These are phyloP conservation scores for Cladosporium sphaerospermum DNA, from an alignment of 2,329 filamentous ascomycete genomes.

Conservation along the genomic window DNA sequence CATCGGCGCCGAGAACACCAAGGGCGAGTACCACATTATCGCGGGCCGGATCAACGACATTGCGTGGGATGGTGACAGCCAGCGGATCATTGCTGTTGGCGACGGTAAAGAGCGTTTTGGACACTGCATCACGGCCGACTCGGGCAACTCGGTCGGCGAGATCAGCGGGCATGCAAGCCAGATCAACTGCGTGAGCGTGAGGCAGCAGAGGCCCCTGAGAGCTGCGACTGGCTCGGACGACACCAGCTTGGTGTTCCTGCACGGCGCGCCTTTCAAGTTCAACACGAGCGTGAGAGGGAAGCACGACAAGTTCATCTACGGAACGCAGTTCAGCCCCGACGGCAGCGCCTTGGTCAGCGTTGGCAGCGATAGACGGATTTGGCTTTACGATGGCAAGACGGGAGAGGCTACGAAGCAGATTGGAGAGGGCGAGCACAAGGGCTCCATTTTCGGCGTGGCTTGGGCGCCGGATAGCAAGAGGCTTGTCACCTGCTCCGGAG, in stretches of 20 bases:
- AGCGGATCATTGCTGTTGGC: slow-evolving; percentile 92
- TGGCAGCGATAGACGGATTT: slow-evolving; percentile 86
- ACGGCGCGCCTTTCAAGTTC: slow-evolving; percentile 95
- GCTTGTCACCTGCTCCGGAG: slow-evolving; percentile 85
- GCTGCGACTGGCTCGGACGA: slow-evolving; percentile 91
- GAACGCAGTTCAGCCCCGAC: slow-evolving; percentile 83
- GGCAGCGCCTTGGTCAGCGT: slow-evolving; percentile 77
- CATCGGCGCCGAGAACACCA: slow-evolving; percentile 78
- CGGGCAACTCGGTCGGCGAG: slow-evolving; percentile 92
- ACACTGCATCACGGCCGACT: slow-evolving; percentile 90
- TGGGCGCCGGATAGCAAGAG: slow-evolving; percentile 83
- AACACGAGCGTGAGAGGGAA: slow-evolving; percentile 70
- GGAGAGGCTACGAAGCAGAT: slow-evolving; percentile 75
- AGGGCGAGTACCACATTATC: slow-evolving; percentile 91
- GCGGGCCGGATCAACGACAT: slow-evolving; percentile 93
- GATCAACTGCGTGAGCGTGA: slow-evolving; percentile 85
- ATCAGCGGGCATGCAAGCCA: slow-evolving; percentile 85
- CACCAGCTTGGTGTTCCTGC: slow-evolving; percentile 81
- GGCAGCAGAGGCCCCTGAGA: slow-evolving; percentile 81
- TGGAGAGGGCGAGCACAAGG: slow-evolving; percentile 77
- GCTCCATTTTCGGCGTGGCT: slow-evolving; percentile 85
- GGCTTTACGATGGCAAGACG: slow-evolving; percentile 93
- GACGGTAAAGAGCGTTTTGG: slow-evolving; percentile 91
- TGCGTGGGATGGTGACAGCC: slow-evolving; percentile 94
- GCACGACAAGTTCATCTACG: slow-evolving; percentile 86